A percentile compares a stretch with the other conserved stretches of the same genome.
Evolutionary conservation across 2,329 filamentous ascomycete genomes (phyloP).

Genomic region (Fusarium heterosporum): DNA sequence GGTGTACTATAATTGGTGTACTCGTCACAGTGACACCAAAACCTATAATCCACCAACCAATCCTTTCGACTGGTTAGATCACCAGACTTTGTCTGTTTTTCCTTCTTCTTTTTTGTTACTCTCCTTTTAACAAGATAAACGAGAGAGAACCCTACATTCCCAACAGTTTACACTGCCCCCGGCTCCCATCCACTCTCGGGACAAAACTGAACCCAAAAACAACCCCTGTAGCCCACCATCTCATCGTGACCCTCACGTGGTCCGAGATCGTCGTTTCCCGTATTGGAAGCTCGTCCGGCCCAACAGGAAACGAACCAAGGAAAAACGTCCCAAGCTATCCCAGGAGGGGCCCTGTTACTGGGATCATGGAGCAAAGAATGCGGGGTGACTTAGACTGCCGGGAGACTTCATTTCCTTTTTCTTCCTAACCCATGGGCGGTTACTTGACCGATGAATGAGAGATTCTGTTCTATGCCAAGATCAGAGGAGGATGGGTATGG

Average conservation of each 20-base stretch:
- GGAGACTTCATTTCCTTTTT: slow-evolving; percentile 15
- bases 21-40: slow-evolving; percentile 23
- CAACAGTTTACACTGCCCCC: slow-evolving; percentile 26
- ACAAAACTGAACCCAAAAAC: slow-evolving; percentile 20
- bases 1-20: slow-evolving; percentile 24
- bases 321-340: slow-evolving; percentile 10
- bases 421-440: slow-evolving; percentile 9
- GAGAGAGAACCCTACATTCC: slow-evolving; percentile 12
- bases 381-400: slow-evolving; percentile 28
- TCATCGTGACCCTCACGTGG: slow-evolving; percentile 35
- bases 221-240: slow-evolving; percentile 12
- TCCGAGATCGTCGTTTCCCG: slow-evolving; percentile 39
- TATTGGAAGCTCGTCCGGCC: slow-evolving; percentile 44
- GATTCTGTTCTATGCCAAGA: slow-evolving; percentile 14
- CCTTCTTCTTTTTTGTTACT: background rate
- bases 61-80: slow-evolving; percentile 3
- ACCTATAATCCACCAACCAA: slow-evolving; percentile 2
- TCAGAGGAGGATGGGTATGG: background rate
- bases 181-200: slow-evolving; percentile 4
- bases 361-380: slow-evolving; percentile 33
- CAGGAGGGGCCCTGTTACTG: slow-evolving; percentile 1
- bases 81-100: slow-evolving; percentile 5
- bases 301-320: slow-evolving; percentile 28
- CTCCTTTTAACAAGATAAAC: no score
- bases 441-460: slow-evolving; percentile 12